Evolutionary conservation across 2,329 filamentous ascomycete genomes (phyloP).

Genomic region (Hortaea werneckii): DNA sequence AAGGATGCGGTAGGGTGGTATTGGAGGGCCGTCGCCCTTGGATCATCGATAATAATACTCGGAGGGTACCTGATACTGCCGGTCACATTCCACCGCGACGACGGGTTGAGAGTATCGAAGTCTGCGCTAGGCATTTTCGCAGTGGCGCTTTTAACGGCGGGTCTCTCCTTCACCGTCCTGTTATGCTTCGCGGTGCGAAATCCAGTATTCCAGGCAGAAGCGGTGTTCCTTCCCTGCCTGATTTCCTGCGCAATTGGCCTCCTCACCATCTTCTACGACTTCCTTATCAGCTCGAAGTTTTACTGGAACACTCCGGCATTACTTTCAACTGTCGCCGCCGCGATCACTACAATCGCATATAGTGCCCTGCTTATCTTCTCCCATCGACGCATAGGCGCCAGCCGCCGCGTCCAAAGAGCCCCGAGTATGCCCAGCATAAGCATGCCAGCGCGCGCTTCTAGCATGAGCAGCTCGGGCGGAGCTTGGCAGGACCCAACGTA

Average conservation of each 20-base stretch:
- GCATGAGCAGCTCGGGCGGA: constrained; percentile 9
- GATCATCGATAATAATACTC: constrained; percentile 38
- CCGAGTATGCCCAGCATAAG: background rate
- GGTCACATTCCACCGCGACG: constrained; percentile 33
- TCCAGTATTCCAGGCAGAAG: constrained; percentile 37
- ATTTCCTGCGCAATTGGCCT: constrained; percentile 37
- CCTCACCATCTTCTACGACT: constrained; percentile 39
- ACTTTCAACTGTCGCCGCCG: constrained; percentile 31
- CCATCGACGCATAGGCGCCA: constrained; percentile 28
- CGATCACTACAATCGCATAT: constrained; percentile 32
- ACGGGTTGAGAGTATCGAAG: constrained; percentile 30
- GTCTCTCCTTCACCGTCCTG: constrained; percentile 39
- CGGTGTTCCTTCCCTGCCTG: constrained; percentile 36
- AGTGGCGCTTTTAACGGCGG: constrained; percentile 37
- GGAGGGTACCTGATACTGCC: constrained; percentile 43
- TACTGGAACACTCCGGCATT: constrained; percentile 35
- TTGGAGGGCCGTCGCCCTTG: constrained; percentile 36
- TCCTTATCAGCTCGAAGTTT: constrained; percentile 32
- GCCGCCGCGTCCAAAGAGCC: constrained; percentile 4
- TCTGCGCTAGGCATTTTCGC: constrained; percentile 35
- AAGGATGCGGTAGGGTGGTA: constrained; percentile 32
- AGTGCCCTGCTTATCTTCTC: constrained; percentile 32
- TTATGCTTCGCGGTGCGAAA: constrained; percentile 38
- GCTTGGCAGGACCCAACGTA: constrained; percentile 28
- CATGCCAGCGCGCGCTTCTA: constrained; percentile 3